phyloP scores from a whole-genome alignment of 148 eudicot species.

The Chenopodium suecicum region DNA sequence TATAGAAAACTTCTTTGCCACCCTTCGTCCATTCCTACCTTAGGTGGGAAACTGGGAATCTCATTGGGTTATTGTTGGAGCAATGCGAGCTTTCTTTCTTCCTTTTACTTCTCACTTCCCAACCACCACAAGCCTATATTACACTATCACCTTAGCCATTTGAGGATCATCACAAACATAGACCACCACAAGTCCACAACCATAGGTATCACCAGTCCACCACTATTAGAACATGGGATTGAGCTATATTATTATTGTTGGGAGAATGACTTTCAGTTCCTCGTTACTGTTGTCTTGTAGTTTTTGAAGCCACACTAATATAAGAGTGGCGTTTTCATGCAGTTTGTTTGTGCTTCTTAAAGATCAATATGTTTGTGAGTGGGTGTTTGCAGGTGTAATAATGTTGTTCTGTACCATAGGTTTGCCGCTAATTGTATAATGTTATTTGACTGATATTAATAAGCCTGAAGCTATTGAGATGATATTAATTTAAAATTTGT shows the following conservation, averaged over 20 bases:
- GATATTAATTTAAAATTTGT: neutral
- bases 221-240: neutral
- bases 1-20: too few species aligned
- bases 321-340: neutral
- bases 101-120: neutral
- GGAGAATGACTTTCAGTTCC: neutral
- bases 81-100: neutral
- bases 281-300: neutral
- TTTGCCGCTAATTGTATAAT: constrained; percentile 5
- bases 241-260: neutral
- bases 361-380: neutral
- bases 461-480: neutral
- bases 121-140: neutral
- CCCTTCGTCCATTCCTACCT: neutral
- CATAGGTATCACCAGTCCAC: neutral
- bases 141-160: too few species aligned
- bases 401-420: constrained; percentile 2
- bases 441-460: constrained; percentile 4
- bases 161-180: neutral
- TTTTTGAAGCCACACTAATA: neutral
- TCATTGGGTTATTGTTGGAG: neutral
- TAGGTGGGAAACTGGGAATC: neutral
- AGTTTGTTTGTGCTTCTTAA: neutral
- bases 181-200: neutral
- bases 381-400: neutral